Conservation (phyloP, 805 yeast genomes). For the Myxozyma udenii region DNA sequence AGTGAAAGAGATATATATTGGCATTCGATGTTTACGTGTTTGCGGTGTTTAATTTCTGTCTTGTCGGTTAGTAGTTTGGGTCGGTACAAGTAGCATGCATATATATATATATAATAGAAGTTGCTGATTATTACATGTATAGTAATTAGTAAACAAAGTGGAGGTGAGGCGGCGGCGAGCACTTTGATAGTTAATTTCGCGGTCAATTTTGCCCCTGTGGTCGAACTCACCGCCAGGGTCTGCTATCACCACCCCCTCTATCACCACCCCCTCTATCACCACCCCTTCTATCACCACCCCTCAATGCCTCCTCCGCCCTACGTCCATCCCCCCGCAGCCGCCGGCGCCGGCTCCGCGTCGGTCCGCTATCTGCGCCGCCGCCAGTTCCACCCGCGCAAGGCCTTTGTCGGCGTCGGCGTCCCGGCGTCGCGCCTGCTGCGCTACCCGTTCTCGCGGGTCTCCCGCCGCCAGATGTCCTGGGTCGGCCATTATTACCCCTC, state of each 20-base stretch:
- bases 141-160: too few relatives aligned
- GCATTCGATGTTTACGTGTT: neutral
- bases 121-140: too few relatives aligned
- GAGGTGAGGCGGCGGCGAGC: too few relatives aligned
- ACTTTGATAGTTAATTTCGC: too few relatives aligned
- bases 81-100: too few relatives aligned
- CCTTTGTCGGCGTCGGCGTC: neutral
- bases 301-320: slow-evolving; percentile 30
- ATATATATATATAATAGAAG: too few relatives aligned
- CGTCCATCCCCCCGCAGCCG: slow-evolving; percentile 25
- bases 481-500: slow-evolving; percentile 12
- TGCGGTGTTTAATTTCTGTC: neutral
- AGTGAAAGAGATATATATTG: neutral
- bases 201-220: too few relatives aligned
- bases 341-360: slow-evolving; percentile 5
- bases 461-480: slow-evolving; percentile 24
- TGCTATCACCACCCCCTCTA: slow-evolving; percentile 5
- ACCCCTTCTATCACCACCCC: neutral
- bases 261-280: slow-evolving; percentile 2
- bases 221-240: too few relatives aligned
- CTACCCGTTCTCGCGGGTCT: slow-evolving; percentile 21
- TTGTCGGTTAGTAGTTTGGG: neutral
- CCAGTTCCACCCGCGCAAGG: slow-evolving; percentile 12
- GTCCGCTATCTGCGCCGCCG: slow-evolving; percentile 30
- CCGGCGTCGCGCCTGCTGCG: slow-evolving; percentile 25